Conservation (phyloP, 129 eudicot genomes). For the Ambrosia artemisiifolia region DNA sequence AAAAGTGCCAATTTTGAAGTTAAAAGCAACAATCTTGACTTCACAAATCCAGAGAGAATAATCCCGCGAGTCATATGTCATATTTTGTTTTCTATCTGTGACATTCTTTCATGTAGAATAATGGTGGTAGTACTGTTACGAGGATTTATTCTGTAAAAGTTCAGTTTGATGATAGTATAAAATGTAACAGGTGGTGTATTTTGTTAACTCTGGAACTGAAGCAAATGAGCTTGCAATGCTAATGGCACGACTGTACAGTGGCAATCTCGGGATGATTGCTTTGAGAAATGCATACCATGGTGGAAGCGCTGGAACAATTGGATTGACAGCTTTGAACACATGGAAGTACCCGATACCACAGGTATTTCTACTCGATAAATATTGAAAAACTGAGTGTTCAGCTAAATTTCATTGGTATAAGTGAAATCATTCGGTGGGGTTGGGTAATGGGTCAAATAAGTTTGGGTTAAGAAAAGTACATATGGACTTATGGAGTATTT, state of each 20-base stretch:
- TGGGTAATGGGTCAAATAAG: background rate
- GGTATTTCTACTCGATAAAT: conserved; percentile 36
- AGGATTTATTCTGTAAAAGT: background rate
- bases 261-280: conserved; percentile 83
- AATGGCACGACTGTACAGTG: conserved; percentile 88
- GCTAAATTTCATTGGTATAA: background rate
- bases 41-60: background rate
- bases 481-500: background rate
- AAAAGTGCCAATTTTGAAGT: background rate
- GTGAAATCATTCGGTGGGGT: background rate
- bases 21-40: background rate
- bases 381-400: background rate
- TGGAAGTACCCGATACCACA: conserved; percentile 96
- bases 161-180: conserved; percentile 15
- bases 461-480: background rate
- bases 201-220: conserved; percentile 96
- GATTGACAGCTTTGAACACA: conserved; percentile 85
- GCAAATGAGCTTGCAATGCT: conserved; percentile 96
- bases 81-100: background rate
- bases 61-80: background rate
- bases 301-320: conserved; percentile 88
- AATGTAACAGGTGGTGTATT: conserved; percentile 78
- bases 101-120: background rate
- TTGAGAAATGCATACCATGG: conserved; percentile 95
- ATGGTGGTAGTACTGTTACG: background rate